Percentiles rank a stretch among this genome's conserved stretches.
Conservation (phyloP, 768 basidiomycete species). For the Tubosaeta sp. region DNA sequence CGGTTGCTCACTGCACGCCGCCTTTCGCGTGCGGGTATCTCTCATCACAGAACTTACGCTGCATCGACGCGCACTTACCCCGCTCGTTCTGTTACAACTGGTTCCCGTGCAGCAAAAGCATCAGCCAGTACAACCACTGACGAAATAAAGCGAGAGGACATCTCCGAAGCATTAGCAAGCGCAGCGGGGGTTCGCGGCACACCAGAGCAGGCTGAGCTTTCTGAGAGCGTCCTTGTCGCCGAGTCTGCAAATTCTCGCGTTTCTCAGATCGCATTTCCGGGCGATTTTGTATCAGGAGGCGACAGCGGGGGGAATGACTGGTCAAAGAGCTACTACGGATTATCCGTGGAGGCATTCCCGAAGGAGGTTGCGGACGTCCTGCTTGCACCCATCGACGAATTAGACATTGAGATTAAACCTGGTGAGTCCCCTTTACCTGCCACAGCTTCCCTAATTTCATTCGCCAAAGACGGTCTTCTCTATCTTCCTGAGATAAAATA, state of each 20-base stretch:
- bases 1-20: conserved; percentile 8
- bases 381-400: conserved; percentile 66
- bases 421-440: conserved; percentile 44
- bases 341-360: conserved; percentile 73
- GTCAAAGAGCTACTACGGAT: conserved; percentile 82
- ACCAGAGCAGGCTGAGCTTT: conserved; percentile 11
- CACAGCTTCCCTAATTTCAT: background rate
- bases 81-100: conserved; percentile 19
- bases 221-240: conserved; percentile 9
- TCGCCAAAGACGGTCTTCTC: conserved; percentile 71
- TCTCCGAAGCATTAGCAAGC: conserved; percentile 18
- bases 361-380: conserved; percentile 70
- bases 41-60: conserved; percentile 14
- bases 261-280: conserved; percentile 24
- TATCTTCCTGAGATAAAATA: conserved; percentile 99
- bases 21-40: background rate
- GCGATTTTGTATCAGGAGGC: conserved; percentile 23
- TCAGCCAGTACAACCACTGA: conserved; percentile 29
- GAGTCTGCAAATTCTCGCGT: conserved; percentile 9
- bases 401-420: conserved; percentile 92
- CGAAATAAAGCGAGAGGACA: conserved; percentile 17
- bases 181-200: conserved; percentile 14
- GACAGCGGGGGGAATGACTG: conserved; percentile 57
- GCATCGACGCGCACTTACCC: conserved; percentile 24
- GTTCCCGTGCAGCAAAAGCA: conserved; percentile 24